Evolutionary conservation across 805 yeast genomes (phyloP).

Genomic region (Ogataea methanolica): DNA sequence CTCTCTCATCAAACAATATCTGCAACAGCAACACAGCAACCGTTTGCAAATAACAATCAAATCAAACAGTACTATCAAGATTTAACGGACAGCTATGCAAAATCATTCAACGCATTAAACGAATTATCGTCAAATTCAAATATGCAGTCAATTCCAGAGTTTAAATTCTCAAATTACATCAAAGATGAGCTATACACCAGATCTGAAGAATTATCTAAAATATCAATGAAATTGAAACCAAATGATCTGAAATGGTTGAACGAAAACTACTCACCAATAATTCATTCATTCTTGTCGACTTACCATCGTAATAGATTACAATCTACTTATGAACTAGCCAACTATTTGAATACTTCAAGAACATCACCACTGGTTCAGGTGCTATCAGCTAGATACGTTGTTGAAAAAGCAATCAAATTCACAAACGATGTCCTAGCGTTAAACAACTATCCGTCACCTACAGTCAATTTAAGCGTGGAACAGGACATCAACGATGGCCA

Average conservation of each 20-base stretch:
- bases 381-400: slow-evolving; percentile 9
- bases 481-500: neutral
- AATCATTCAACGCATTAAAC: slow-evolving; percentile 2
- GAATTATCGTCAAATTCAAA: neutral
- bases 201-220: slow-evolving; percentile 16
- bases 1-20: neutral
- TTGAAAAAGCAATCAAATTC: slow-evolving; percentile 15
- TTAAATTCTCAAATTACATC: slow-evolving; percentile 7
- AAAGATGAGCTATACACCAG: slow-evolving; percentile 15
- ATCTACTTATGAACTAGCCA: slow-evolving; percentile 21
- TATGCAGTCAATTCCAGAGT: slow-evolving; percentile 3
- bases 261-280: slow-evolving; percentile 12
- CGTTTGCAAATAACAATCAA: slow-evolving; percentile 4
- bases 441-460: slow-evolving; percentile 29
- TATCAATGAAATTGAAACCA: slow-evolving; percentile 9
- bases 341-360: slow-evolving; percentile 13
- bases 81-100: slow-evolving; percentile 8
- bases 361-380: slow-evolving; percentile 10
- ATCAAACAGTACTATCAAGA: slow-evolving; percentile 10
- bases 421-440: slow-evolving; percentile 21
- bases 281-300: slow-evolving; percentile 20
- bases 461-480: slow-evolving; percentile 7
- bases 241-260: slow-evolving; percentile 18
- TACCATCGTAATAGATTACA: slow-evolving; percentile 24
- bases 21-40: neutral